Conservation (phyloP, 345 rosid genomes). For the Euphorbia tirucalli region DNA sequence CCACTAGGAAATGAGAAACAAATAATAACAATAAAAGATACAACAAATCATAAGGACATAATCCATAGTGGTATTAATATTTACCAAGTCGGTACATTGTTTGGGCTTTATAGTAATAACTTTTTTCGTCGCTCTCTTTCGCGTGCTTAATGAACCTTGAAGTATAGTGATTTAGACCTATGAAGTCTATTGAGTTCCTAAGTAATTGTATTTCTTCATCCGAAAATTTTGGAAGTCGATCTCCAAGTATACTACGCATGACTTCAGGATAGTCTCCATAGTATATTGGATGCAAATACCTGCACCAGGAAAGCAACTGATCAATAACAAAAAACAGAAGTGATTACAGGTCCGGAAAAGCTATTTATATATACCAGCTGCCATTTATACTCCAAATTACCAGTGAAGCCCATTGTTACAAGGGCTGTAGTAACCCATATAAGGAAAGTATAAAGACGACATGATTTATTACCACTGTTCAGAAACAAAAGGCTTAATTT, state of each 20-base stretch:
- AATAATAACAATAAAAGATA: background rate
- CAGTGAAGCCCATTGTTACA: background rate
- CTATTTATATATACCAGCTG: background rate
- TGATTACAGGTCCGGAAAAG: background rate
- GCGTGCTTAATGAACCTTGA: constrained; percentile 68
- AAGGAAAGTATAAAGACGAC: background rate
- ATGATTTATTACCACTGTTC: background rate
- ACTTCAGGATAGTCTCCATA: constrained; percentile 78
- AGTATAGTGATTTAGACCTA: constrained; percentile 89
- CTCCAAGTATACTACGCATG: constrained; percentile 64
- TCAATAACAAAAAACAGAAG: background rate
- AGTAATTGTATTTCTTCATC: constrained; percentile 65
- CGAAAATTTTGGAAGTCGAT: constrained; percentile 65
- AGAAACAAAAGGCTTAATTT: background rate
- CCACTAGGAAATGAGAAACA: constrained; percentile 5
- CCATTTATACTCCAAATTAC: too few species aligned
- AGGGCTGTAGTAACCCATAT: background rate
- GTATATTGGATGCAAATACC: constrained; percentile 80
- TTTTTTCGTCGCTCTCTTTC: constrained; percentile 39
- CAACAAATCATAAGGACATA: background rate
- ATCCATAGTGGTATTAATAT: background rate
- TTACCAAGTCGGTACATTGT: constrained; percentile 63
- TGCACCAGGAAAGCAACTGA: constrained; percentile 13
- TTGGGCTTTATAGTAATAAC: constrained; percentile 56
- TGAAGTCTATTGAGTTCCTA: constrained; percentile 60